A percentile compares a stretch with the other conserved stretches of the same genome.
Evolutionary conservation across 768 basidiomycete genomes (phyloP).

Genomic region (Amanita fuliginea): DNA sequence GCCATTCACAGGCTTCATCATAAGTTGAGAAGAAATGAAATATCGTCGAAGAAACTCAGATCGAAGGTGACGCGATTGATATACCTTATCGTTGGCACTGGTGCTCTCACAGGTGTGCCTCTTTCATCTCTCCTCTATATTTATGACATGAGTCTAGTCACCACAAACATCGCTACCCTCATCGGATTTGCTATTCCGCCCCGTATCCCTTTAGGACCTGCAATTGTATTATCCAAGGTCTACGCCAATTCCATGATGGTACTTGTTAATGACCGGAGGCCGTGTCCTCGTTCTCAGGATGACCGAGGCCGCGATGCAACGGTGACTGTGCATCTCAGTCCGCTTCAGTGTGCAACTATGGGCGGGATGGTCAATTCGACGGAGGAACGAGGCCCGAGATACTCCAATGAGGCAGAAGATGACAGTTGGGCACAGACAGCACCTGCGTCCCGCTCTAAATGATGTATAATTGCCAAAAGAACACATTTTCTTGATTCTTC

Average conservation of each 20-base stretch:
- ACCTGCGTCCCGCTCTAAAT: background rate
- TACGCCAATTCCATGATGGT: too few relatives aligned
- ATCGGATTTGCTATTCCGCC: too few relatives aligned
- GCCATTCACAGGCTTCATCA: too few relatives aligned
- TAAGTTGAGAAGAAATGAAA: constrained; percentile 15
- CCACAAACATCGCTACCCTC: background rate
- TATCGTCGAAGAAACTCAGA: constrained; percentile 14
- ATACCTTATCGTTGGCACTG: constrained; percentile 24
- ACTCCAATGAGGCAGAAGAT: background rate
- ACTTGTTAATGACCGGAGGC: too few relatives aligned
- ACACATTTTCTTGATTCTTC: too few relatives aligned
- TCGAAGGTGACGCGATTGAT: constrained; percentile 18
- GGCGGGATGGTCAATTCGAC: background rate
- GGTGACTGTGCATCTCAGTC: too few relatives aligned
- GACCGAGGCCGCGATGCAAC: too few relatives aligned
- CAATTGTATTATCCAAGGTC: too few relatives aligned
- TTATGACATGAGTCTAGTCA: constrained; percentile 15
- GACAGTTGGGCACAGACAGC: background rate
- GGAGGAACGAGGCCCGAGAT: background rate
- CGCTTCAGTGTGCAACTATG: background rate
- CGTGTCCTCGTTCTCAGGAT: too few relatives aligned
- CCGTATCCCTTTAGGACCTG: too few relatives aligned
- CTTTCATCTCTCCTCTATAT: background rate
- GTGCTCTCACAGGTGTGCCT: constrained; percentile 18
- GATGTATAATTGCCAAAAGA: background rate